Percentiles rank a stretch among this genome's conserved stretches.
These are phyloP conservation scores for Clonostachys rhizophaga DNA, from an alignment of 2,329 filamentous ascomycete genomes.

Conservation along the genomic window DNA sequence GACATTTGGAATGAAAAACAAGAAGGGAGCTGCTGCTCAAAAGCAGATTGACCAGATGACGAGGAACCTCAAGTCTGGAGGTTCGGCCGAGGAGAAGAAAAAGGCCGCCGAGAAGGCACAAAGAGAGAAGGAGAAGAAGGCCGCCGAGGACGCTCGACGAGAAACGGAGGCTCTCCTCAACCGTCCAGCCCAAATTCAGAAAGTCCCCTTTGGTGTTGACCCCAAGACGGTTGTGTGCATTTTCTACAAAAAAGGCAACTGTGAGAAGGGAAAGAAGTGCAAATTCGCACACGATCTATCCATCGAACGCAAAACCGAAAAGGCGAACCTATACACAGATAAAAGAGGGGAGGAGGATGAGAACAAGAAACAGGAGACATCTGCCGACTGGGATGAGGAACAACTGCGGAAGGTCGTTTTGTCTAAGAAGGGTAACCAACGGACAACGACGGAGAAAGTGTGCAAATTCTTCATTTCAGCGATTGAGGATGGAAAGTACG, in stretches of 20 bases:
- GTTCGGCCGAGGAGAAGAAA: constrained; percentile 82
- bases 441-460: constrained; percentile 94
- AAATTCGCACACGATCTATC: constrained; percentile 94
- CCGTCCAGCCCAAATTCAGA: constrained; percentile 92
- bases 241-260: constrained; percentile 95
- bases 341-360: constrained; percentile 64
- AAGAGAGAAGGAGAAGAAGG: constrained; percentile 84
- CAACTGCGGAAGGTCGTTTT: constrained; percentile 86
- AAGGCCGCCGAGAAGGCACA: constrained; percentile 63
- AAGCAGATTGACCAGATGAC: constrained; percentile 84
- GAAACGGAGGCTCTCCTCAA: constrained; percentile 81
- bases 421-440: constrained; percentile 96
- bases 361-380: constrained; percentile 80
- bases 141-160: constrained; percentile 76
- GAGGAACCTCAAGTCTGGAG: constrained; percentile 67
- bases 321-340: constrained; percentile 89
- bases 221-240: constrained; percentile 96
- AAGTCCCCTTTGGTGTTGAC: constrained; percentile 95
- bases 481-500: constrained; percentile 97
- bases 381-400: constrained; percentile 96
- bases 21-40: constrained; percentile 89
- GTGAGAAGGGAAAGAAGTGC: constrained; percentile 96
- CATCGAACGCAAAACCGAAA: constrained; percentile 86
- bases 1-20: constrained; percentile 99
- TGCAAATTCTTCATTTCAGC: constrained; percentile 98